A percentile compares a stretch with the other conserved stretches of the same genome.
These are phyloP conservation scores for Solanum sejunctum DNA, from an alignment of 257 asterid genomes.

Conservation along the genomic window DNA sequence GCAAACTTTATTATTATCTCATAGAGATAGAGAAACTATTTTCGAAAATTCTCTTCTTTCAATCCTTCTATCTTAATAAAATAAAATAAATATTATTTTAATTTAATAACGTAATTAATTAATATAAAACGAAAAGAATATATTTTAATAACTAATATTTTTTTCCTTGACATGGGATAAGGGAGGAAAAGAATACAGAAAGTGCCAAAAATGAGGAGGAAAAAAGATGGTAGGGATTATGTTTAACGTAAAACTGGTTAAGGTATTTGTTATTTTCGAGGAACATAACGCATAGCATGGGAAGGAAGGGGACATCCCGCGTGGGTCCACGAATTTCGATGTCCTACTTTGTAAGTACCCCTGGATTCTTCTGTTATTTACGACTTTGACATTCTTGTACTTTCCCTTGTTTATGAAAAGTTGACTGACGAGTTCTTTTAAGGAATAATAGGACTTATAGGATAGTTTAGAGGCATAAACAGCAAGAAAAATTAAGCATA, in stretches of 20 bases:
- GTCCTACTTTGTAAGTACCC: background rate
- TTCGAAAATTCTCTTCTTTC: too few species aligned
- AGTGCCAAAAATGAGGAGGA: background rate
- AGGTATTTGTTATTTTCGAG: conserved; percentile 26
- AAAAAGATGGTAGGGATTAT: conserved; percentile 8
- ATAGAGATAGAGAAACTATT: too few species aligned
- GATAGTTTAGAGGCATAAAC: too few species aligned
- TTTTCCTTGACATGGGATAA: background rate
- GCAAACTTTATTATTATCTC: too few species aligned
- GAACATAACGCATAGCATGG: conserved; percentile 21
- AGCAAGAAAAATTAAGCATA: too few species aligned
- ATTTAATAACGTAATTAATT: too few species aligned
- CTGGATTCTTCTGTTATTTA: background rate
- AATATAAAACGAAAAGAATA: background rate
- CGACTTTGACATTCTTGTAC: background rate
- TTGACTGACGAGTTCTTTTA: background rate
- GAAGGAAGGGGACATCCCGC: conserved; percentile 7
- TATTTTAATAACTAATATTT: background rate
- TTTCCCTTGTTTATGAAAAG: too few species aligned
- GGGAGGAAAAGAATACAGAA: background rate
- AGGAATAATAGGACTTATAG: too few species aligned
- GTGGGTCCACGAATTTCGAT: conserved; percentile 40
- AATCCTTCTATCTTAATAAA: too few species aligned
- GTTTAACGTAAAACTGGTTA: conserved; percentile 1
- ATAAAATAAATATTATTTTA: too few species aligned